Percentiles rank a stretch among this genome's conserved stretches.
Evolutionary conservation across 768 basidiomycete species (phyloP).

Genomic region (Kwoniella bestiolae): DNA sequence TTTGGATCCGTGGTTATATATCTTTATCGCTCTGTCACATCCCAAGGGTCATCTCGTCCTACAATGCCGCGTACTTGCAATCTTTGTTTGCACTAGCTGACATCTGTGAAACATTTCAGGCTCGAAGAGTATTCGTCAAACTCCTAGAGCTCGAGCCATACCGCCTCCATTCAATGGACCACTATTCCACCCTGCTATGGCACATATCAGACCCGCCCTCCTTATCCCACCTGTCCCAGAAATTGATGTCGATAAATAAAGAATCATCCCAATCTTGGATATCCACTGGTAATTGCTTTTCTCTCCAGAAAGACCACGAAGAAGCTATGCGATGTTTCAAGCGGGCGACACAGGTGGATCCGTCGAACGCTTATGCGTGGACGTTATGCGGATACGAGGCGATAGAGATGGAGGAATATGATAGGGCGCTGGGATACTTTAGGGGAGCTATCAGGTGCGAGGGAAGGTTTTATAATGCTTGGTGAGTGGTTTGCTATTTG

Average conservation of each 20-base stretch:
- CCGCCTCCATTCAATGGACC: slow-evolving; percentile 88
- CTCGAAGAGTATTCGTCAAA: slow-evolving; percentile 83
- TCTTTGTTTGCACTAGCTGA: too few relatives aligned
- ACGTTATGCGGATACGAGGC: slow-evolving; percentile 96
- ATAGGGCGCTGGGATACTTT: slow-evolving; percentile 88
- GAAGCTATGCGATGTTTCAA: slow-evolving; percentile 93
- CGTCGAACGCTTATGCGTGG: slow-evolving; percentile 91
- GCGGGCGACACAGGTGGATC: slow-evolving; percentile 85
- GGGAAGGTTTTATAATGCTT: slow-evolving; percentile 94
- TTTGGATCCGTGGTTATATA: too few relatives aligned
- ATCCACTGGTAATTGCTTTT: slow-evolving; percentile 93
- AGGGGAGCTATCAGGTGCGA: slow-evolving; percentile 89
- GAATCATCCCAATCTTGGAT: slow-evolving; percentile 86
- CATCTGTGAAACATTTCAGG: slow-evolving; percentile 59
- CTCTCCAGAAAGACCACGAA: slow-evolving; percentile 87
- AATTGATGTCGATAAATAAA: slow-evolving; percentile 82
- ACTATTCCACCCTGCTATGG: slow-evolving; percentile 95
- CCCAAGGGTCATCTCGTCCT: background rate
- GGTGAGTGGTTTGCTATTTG: slow-evolving; percentile 65
- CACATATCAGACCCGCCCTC: slow-evolving; percentile 82
- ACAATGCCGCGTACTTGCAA: too few relatives aligned
- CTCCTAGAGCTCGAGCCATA: slow-evolving; percentile 86
- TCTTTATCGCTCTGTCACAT: too few relatives aligned
- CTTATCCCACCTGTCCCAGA: slow-evolving; percentile 90
- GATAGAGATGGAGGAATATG: slow-evolving; percentile 86